Conservation (phyloP, 2,329 filamentous ascomycete genomes). For the Penicillium expansum region DNA sequence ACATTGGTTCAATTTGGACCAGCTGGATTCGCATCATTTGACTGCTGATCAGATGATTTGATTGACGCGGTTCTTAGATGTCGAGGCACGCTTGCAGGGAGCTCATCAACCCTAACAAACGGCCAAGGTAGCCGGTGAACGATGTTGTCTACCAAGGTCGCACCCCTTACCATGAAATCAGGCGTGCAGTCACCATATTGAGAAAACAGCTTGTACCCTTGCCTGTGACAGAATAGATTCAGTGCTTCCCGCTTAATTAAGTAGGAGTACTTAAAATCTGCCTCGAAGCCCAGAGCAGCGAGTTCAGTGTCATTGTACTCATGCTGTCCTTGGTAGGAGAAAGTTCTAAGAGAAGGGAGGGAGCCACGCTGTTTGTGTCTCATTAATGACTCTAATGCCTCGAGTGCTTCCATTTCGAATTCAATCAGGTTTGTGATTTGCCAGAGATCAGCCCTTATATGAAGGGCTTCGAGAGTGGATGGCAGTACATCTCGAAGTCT, state of each 20-base stretch:
- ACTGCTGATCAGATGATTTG: not conserved
- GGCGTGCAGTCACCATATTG: not conserved
- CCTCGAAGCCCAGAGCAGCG: not conserved
- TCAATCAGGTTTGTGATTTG: accelerated
- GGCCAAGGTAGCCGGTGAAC: not conserved
- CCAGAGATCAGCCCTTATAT: not conserved
- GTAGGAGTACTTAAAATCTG: not conserved
- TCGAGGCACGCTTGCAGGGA: not conserved
- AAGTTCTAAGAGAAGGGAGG: not conserved
- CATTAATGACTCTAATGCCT: not conserved
- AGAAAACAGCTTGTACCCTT: not conserved
- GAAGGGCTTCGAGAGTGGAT: not conserved
- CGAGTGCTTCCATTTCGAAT: not conserved
- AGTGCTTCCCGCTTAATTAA: not conserved
- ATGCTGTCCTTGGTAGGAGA: not conserved
- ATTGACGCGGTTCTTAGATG: not conserved
- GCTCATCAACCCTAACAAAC: not conserved
- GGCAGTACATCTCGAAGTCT: not conserved
- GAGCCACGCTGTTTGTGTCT: not conserved
- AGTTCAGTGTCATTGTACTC: not conserved
- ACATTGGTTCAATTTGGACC: not conserved
- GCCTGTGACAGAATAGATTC: not conserved
- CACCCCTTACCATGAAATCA: not conserved
- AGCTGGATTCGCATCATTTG: not conserved
- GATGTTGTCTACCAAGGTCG: not conserved